A percentile compares a stretch with the other conserved stretches of the same genome.
Evolutionary conservation across 768 basidiomycete genomes (phyloP).

Genomic region (Auriscalpium vulgare): DNA sequence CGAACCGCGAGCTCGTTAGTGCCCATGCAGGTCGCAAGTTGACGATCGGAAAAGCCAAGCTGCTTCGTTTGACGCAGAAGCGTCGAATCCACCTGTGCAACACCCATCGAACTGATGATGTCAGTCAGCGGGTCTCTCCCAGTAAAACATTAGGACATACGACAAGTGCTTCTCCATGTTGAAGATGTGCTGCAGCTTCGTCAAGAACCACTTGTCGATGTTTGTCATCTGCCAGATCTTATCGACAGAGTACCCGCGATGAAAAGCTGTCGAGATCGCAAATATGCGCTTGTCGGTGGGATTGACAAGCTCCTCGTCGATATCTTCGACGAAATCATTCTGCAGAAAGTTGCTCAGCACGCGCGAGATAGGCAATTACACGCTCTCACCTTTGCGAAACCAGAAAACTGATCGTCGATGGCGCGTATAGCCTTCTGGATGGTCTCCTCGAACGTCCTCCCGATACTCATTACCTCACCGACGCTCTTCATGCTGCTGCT

Average conservation of each 20-base stretch:
- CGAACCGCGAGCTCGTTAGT: slow-evolving; percentile 94
- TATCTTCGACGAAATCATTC: slow-evolving; percentile 83
- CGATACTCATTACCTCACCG: slow-evolving; percentile 99
- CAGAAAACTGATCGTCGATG: slow-evolving; percentile 91
- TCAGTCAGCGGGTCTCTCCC: background rate
- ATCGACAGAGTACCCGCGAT: slow-evolving; percentile 88
- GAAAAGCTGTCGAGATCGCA: slow-evolving; percentile 90
- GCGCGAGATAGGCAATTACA: background rate
- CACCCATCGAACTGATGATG: slow-evolving; percentile 45
- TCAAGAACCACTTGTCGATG: slow-evolving; percentile 98
- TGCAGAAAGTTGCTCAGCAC: slow-evolving; percentile 21
- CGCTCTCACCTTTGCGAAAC: slow-evolving; percentile 72
- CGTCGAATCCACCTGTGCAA: slow-evolving; percentile 52
- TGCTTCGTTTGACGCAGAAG: slow-evolving; percentile 82
- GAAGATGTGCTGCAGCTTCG: slow-evolving; percentile 75
- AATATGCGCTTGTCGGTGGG: slow-evolving; percentile 98
- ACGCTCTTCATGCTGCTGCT: slow-evolving; percentile 99
- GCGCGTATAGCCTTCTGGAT: slow-evolving; percentile 97
- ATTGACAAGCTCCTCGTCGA: slow-evolving; percentile 89
- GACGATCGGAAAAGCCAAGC: slow-evolving; percentile 91
- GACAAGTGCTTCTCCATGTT: slow-evolving; percentile 69
- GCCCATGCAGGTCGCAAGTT: slow-evolving; percentile 73
- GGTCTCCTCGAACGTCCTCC: slow-evolving; percentile 96
- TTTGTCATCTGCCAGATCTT: slow-evolving; percentile 97
- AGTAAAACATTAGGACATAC: slow-evolving; percentile 36